Conservation (phyloP, 352 stramenopile species). For the Pythium apleroticum region DNA sequence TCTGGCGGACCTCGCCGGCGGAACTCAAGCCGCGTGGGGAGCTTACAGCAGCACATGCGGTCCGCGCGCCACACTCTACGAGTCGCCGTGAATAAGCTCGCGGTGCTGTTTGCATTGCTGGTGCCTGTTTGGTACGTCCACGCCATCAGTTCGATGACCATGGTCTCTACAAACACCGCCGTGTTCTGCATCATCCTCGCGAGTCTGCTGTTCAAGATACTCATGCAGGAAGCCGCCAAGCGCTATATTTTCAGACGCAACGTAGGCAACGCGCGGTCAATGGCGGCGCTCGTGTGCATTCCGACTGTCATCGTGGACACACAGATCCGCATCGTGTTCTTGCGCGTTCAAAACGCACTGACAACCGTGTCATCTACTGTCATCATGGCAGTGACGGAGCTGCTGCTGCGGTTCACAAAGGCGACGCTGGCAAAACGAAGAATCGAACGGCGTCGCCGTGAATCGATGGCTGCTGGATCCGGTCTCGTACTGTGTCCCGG, state of each 20-base stretch:
- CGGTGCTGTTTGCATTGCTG: slow-evolving; percentile 2
- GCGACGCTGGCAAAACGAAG: slow-evolving; percentile 20
- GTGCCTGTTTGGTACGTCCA: slow-evolving; percentile 16
- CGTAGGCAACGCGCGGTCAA: slow-evolving; percentile 12
- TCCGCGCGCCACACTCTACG: not conserved
- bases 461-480: no score
- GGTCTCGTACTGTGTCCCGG: not conserved
- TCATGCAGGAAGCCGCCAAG: slow-evolving; percentile 23
- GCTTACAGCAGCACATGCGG: not conserved
- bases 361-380: slow-evolving; percentile 26
- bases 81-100: not conserved
- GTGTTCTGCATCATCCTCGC: not conserved
- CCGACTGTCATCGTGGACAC: slow-evolving; percentile 39
- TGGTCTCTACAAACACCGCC: not conserved
- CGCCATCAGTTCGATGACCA: slow-evolving; percentile 8
- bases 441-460: not conserved
- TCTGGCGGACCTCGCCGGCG: not conserved
- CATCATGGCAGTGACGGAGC: slow-evolving; percentile 26
- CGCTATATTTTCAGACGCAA: slow-evolving; percentile 4
- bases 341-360: slow-evolving; percentile 26
- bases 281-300: slow-evolving; percentile 26
- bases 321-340: slow-evolving; percentile 34
- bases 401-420: slow-evolving; percentile 29
- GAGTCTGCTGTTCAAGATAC: slow-evolving; percentile 23
- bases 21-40: not conserved